A percentile compares a stretch with the other conserved stretches of the same genome.
Evolutionary conservation across 768 basidiomycete genomes (phyloP).

Genomic region (Terana coerulea): DNA sequence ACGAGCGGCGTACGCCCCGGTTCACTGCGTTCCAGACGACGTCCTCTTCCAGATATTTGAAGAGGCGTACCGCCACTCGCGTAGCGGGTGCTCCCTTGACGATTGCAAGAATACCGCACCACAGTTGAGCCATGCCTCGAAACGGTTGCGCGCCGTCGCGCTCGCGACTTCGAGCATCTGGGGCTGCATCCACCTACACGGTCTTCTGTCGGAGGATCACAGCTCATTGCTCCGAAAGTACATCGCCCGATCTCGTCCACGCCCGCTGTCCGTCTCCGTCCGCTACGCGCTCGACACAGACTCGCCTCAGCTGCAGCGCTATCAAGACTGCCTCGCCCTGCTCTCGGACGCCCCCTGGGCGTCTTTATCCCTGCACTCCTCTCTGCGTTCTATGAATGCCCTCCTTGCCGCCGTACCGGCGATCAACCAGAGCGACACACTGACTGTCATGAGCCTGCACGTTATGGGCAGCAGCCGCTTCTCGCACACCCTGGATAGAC

Average conservation of each 20-base stretch:
- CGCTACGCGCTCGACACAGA: not conserved
- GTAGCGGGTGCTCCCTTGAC: not conserved
- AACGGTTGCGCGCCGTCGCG: slow-evolving; percentile 1
- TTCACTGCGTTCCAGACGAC: slow-evolving; percentile 2
- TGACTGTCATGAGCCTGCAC: not conserved
- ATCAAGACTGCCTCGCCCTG: not conserved
- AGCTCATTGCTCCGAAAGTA: not conserved
- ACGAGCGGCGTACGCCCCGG: not conserved
- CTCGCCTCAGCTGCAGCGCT: not conserved
- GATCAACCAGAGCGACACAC: not conserved
- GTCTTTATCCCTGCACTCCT: not conserved
- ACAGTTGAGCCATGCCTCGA: not conserved
- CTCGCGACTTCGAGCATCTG: not conserved
- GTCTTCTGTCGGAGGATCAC: not conserved
- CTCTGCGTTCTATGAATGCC: not conserved
- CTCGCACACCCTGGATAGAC: not conserved
- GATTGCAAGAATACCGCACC: not conserved
- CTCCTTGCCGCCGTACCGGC: not conserved
- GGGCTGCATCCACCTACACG: slow-evolving; percentile 1
- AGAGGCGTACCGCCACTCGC: not conserved
- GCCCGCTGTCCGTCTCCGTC: not conserved
- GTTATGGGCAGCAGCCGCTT: not conserved
- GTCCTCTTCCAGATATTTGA: not conserved
- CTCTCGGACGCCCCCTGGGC: not conserved
- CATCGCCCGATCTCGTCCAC: not conserved